Conservation (phyloP, 164 flowering plant genomes). For the Vitis rupestris region DNA sequence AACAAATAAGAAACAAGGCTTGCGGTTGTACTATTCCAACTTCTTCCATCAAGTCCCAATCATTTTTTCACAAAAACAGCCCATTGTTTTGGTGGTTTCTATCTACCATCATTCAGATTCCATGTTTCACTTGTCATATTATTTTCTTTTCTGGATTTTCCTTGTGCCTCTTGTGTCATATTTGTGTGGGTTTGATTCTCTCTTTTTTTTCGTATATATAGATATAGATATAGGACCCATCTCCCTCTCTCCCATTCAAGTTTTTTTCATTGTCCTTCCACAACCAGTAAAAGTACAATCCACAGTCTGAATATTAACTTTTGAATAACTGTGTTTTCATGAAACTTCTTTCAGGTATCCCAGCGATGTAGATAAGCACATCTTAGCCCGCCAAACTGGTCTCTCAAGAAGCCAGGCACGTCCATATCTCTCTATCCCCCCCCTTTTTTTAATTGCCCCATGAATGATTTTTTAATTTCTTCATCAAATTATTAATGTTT, state of each 20-base stretch:
- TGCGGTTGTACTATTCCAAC: background rate
- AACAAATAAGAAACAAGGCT: conserved; percentile 4
- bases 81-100: conserved; percentile 24
- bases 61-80: conserved; percentile 19
- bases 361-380: conserved; percentile 93
- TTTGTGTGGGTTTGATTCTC: background rate
- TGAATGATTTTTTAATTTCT: background rate
- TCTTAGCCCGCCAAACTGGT: conserved; percentile 93
- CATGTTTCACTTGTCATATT: conserved; percentile 11
- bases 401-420: conserved; percentile 97
- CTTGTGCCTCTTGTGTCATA: background rate
- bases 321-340: background rate
- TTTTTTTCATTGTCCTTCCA: background rate
- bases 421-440: conserved; percentile 20
- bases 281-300: conserved; percentile 1
- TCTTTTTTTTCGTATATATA: background rate
- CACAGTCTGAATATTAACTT: background rate
- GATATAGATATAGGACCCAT: conserved; percentile 19
- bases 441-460: background rate
- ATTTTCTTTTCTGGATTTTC: conserved; percentile 1
- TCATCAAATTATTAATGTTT: conserved; percentile 9
- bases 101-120: conserved; percentile 31
- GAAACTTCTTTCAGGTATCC: conserved; percentile 65
- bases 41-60: conserved; percentile 13
- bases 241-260: background rate